phyloP scores from a whole-genome alignment of 331 rosid genomes.

The Pyracantha coccinea region DNA sequence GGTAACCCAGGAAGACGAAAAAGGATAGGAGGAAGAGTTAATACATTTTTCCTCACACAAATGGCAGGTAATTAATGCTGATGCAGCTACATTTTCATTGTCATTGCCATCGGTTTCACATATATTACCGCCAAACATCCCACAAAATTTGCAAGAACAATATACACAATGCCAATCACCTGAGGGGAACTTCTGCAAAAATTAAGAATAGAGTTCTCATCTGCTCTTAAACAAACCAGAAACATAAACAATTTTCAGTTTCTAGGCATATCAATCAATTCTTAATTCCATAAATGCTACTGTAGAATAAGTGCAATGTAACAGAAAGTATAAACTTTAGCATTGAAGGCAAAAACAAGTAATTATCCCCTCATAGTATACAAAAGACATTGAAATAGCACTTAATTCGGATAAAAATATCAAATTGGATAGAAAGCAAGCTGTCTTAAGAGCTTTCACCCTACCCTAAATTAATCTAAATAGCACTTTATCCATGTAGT shows the following conservation, averaged over 20 bases:
- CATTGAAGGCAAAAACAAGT: too few species aligned
- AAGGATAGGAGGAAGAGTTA: slow-evolving; percentile 4
- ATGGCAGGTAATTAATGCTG: slow-evolving; percentile 40
- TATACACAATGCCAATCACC: slow-evolving; percentile 93
- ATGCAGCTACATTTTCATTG: slow-evolving; percentile 11
- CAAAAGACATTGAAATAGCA: too few species aligned
- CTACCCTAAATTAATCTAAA: too few species aligned
- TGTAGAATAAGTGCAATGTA: too few species aligned
- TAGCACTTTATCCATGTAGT: background rate
- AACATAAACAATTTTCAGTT: background rate
- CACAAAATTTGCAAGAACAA: slow-evolving; percentile 91
- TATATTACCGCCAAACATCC: slow-evolving; percentile 34
- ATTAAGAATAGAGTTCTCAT: background rate
- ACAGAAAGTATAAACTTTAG: too few species aligned
- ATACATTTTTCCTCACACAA: slow-evolving; percentile 83
- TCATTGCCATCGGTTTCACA: slow-evolving; percentile 22
- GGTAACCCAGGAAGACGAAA: background rate
- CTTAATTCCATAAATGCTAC: too few species aligned
- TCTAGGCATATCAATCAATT: background rate
- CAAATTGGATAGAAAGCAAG: too few species aligned
- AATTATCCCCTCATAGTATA: too few species aligned
- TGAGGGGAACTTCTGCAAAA: slow-evolving; percentile 78
- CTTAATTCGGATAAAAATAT: too few species aligned
- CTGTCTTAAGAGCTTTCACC: too few species aligned
- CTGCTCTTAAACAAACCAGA: background rate